Evolutionary conservation across 306 rosid genomes (phyloP), one percentile per base, ranked within the genome.

Genomic region (Prunus padus): DNA sequence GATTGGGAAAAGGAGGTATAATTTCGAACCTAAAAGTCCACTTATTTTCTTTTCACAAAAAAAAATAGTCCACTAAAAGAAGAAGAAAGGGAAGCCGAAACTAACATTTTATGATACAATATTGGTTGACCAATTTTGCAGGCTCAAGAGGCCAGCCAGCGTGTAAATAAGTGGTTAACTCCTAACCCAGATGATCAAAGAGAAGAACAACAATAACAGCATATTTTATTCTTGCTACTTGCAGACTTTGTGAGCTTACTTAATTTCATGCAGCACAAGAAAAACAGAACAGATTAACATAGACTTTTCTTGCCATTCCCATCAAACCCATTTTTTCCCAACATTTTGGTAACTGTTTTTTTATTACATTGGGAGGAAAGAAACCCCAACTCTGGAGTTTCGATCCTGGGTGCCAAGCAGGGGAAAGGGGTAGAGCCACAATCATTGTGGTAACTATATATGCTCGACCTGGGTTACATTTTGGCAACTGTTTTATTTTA

Each of bases 141-240:
- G 96, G 96, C 90, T 8, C 59, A 69, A 63, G 77, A 50, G 18
- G 91, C 91, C 68, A 45, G 28, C 25, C 15, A 37, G n/a, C 82
- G 84, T 8, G 80, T 91, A 1, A 81, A 63, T 26, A 82, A 77
- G 65, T 88, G 85, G 90, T 72, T 88, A 15, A 71, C 15, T 40
- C 61, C 84, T 56, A 59, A 82, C 2, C 65, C 76, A 3, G 54
- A 40, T 31, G 74, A 37, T 20, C 59, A 50, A 18, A 0, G 20
- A 3, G 77, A 71, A 37, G 31, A n/a, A 37, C 50, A 73, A 42
- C 49, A 56, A 19, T 66, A 47, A 50, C 65, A 54, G 8, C 8
- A 37, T 25, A 52, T 30, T 12, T 25, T 13, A 2, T 18, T 4
- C 28, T 15, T 28, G 65, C 42, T 60, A 6, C 65, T 5, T 25